Evolutionary conservation across 129 eudicot species (phyloP), one percentile per base, ranked within the genome.

Genomic region (Dittrichia graveolens): DNA sequence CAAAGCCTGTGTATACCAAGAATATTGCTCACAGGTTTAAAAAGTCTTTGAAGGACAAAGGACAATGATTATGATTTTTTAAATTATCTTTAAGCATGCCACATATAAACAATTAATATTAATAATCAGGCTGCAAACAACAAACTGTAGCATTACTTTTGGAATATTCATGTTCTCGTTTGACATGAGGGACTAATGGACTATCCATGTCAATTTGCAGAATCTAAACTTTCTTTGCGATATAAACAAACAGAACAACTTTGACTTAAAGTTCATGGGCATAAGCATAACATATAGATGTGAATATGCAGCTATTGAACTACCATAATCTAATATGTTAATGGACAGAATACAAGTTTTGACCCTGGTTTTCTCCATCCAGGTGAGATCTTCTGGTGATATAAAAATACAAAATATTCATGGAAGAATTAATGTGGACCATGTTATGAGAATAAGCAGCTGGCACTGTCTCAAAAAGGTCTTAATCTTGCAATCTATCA

Each of bases 391-490:
- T 40, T 40, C 63, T 24, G 2, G 72, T 52, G 55, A 56, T 66
- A 31, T 5, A 38, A 47, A 70, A 6, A 70, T 5, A 9, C 5
- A 4, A 38, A 53, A 49, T 40, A 54, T 6, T 39, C 10, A 12
- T 14, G 63, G 38, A 55, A 42, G 46, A 67, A 6, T 38, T 42
- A 43, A 65, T 77, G 77, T 42, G 81, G 81, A 34, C 77, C 81
- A 52, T 38, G 61, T 57, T 70, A 71, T 78, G 66, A 78, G 77
- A 61, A 78, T 78, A 78, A 69, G 72, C 81, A 78, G 81, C 81
- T 78, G 77, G 72, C 81, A 78, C 15, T 78, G 77, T 78, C 76
- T 70, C 65, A 65, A 54, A 24, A 77, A 61, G 56, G 76, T 69
- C 81, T 49, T 78, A 70, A 70, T 70, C 81, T 61, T 61, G 65